phyloP scores from a whole-genome alignment of 1,284 basidiomycete genomes.

The Waitea zeae region DNA sequence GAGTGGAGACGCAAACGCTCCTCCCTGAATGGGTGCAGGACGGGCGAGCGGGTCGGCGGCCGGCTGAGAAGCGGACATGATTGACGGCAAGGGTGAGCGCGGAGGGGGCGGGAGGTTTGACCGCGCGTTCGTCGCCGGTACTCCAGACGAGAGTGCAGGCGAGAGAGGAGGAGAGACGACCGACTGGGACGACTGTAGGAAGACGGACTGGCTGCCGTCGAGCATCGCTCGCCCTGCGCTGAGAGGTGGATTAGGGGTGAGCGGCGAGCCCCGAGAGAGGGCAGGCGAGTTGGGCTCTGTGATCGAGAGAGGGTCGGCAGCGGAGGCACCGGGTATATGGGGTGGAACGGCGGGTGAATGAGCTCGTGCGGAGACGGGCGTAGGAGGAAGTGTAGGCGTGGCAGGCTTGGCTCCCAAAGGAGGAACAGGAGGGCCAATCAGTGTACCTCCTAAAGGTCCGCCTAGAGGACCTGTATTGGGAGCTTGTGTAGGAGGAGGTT shows the following conservation, averaged over 20 bases:
- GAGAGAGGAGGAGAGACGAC: too few species aligned
- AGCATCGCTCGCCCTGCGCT: too few species aligned
- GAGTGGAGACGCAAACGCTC: not conserved
- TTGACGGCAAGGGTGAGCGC: too few species aligned
- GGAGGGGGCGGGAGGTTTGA: too few species aligned
- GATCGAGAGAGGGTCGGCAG: conserved; percentile 32
- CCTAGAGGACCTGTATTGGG: conserved; percentile 14
- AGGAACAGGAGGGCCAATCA: conserved; percentile 5
- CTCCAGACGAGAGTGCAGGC: too few species aligned
- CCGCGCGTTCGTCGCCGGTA: too few species aligned
- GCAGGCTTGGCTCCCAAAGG: conserved; percentile 8
- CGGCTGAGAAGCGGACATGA: conserved; percentile 3
- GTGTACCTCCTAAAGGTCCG: conserved; percentile 6
- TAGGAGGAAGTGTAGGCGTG: conserved; percentile 11
- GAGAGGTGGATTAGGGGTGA: too few species aligned
- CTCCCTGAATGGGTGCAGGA: conserved; percentile 1
- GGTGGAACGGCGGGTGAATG: not conserved
- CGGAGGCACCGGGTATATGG: conserved; percentile 21
- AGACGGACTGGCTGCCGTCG: too few species aligned
- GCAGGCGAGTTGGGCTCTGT: conserved; percentile 6
- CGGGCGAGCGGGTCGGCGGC: conserved; percentile 2
- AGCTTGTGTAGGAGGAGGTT: conserved; percentile 16
- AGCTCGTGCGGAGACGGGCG: conserved; percentile 5
- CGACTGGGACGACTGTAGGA: too few species aligned
- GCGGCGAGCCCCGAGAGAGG: too few species aligned